Conservation (phyloP, 2,329 filamentous ascomycete species). For the Hypoxylon sp. region DNA sequence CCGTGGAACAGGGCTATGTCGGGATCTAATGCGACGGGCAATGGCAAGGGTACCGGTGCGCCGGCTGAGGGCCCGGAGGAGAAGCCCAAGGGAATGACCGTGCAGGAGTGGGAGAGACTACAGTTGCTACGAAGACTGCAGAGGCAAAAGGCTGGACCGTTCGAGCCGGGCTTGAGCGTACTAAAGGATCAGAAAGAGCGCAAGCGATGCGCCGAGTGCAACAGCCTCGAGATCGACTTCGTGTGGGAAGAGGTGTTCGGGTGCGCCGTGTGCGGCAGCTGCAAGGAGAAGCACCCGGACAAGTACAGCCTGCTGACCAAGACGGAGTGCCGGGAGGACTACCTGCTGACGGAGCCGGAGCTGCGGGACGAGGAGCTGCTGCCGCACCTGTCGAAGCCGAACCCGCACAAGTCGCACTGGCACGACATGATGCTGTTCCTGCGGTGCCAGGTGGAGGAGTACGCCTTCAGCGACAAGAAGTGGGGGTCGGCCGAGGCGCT, state of each 20-base stretch:
- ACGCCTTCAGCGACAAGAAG: slow-evolving; percentile 81
- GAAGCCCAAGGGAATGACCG: slow-evolving; percentile 86
- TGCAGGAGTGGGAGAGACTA: slow-evolving; percentile 88
- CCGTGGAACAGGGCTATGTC: slow-evolving; percentile 82
- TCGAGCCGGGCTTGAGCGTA: slow-evolving; percentile 86
- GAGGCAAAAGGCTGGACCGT: slow-evolving; percentile 79
- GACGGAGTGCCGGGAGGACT: slow-evolving; percentile 95
- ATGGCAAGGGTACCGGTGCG: slow-evolving; percentile 48
- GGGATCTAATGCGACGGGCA: slow-evolving; percentile 52
- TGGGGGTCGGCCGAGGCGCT: slow-evolving; percentile 89
- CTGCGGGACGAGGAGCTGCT: slow-evolving; percentile 87
- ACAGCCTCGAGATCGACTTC: slow-evolving; percentile 87
- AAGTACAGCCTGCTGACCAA: slow-evolving; percentile 97
- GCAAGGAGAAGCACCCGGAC: slow-evolving; percentile 89
- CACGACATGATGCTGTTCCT: slow-evolving; percentile 99
- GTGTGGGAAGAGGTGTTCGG: slow-evolving; percentile 89
- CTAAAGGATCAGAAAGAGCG: slow-evolving; percentile 68
- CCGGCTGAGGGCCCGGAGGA: slow-evolving; percentile 55
- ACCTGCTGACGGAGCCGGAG: slow-evolving; percentile 94
- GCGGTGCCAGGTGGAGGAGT: slow-evolving; percentile 92
- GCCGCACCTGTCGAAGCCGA: slow-evolving; percentile 86
- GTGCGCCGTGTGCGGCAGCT: slow-evolving; percentile 77
- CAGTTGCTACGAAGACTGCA: slow-evolving; percentile 77
- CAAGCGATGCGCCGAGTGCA: slow-evolving; percentile 85
- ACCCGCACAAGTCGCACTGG: slow-evolving; percentile 95